A percentile compares a stretch with the other conserved stretches of the same genome.
Conservation (phyloP, 352 stramenopile species). For the Phytophthora brassicae region DNA sequence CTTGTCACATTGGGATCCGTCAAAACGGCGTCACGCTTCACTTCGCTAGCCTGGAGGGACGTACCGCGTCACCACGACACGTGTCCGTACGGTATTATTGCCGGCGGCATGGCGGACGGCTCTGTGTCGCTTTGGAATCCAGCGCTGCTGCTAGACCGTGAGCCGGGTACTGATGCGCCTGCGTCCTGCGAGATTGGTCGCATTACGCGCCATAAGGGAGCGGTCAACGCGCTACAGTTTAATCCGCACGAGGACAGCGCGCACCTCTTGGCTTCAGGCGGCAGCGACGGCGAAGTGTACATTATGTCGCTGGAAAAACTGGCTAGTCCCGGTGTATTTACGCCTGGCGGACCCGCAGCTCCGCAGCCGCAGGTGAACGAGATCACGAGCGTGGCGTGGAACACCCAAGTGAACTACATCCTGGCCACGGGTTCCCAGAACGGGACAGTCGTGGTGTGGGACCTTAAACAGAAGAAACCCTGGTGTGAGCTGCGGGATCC, state of each 20-base stretch:
- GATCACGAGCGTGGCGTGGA: constrained; percentile 95
- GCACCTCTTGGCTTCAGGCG: constrained; percentile 93
- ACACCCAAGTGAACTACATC: constrained; percentile 98
- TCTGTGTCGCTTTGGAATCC: constrained; percentile 97
- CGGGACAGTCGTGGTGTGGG: constrained; percentile 96
- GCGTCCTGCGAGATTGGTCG: constrained; percentile 72
- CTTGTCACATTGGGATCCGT: constrained; percentile 84
- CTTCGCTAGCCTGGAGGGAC: constrained; percentile 92
- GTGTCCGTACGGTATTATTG: constrained; percentile 91
- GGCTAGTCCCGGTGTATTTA: constrained; percentile 88
- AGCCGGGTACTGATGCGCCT: constrained; percentile 34
- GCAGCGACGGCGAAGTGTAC: constrained; percentile 94
- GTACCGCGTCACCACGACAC: constrained; percentile 74
- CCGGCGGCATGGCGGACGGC: constrained; percentile 97
- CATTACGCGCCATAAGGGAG: constrained; percentile 84
- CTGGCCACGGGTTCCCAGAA: constrained; percentile 94
- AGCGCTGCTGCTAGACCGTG: constrained; percentile 77
- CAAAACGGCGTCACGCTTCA: constrained; percentile 93
- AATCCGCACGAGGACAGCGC: constrained; percentile 93
- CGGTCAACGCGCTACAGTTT: constrained; percentile 95
- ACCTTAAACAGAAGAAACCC: constrained; percentile 97
- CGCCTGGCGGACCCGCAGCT: constrained; percentile 67
- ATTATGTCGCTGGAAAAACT: constrained; percentile 94
- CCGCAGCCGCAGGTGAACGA: constrained; percentile 77
- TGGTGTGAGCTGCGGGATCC: constrained; percentile 97